phyloP scores from a whole-genome alignment of 2,329 filamentous ascomycete genomes.

The Pseudogymnoascus sp. region DNA sequence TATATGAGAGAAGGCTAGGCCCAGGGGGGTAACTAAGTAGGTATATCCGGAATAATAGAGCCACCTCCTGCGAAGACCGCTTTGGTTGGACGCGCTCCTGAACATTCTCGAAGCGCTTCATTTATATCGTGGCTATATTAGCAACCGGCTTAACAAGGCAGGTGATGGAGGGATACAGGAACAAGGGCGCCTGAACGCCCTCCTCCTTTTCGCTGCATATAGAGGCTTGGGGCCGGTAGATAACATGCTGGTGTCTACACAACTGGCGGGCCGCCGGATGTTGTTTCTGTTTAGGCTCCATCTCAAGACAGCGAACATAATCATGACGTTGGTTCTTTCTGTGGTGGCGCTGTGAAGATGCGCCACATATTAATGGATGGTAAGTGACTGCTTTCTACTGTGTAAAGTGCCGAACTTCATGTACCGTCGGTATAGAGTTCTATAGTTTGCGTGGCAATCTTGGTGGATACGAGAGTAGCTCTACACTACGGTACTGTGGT shows the following conservation, averaged over 20 bases:
- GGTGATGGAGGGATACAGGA: neutral
- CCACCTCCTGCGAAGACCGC: neutral
- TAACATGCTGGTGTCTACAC: neutral
- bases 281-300: neutral
- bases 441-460: neutral
- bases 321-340: neutral
- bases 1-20: neutral
- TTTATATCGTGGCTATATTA: conserved; percentile 1
- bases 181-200: neutral
- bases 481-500: neutral
- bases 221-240: neutral
- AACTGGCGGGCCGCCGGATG: neutral
- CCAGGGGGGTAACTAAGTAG: neutral
- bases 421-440: neutral
- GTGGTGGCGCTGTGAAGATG: neutral
- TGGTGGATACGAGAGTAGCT: neutral
- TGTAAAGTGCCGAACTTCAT: neutral
- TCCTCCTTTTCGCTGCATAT: neutral
- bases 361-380: neutral
- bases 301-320: neutral
- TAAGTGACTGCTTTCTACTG: neutral
- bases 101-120: neutral
- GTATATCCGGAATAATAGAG: neutral
- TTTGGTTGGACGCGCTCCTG: neutral
- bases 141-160: neutral